These are phyloP conservation scores for Hanseniaspora nectarophila DNA, from an alignment of 805 yeast species.

Conservation along the genomic window DNA sequence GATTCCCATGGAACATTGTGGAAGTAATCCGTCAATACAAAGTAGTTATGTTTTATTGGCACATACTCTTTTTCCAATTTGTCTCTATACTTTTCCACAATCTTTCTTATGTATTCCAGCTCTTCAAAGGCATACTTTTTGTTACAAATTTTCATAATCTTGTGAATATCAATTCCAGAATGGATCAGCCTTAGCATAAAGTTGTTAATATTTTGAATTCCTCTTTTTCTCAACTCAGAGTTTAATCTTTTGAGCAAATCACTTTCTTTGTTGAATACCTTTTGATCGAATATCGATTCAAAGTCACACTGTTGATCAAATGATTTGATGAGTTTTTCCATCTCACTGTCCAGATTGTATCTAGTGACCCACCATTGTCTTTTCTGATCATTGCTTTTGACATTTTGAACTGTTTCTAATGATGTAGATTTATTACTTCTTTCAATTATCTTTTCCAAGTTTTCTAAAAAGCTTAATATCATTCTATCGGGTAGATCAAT, in stretches of 20 bases:
- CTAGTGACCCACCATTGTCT: slow-evolving; percentile 70
- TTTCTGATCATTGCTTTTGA: slow-evolving; percentile 48
- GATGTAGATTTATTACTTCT: slow-evolving; percentile 54
- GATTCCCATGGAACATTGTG: slow-evolving; percentile 87
- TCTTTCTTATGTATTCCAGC: neutral
- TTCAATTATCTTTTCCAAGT: slow-evolving; percentile 41
- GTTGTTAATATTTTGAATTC: neutral
- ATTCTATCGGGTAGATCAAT: neutral
- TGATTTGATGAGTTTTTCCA: slow-evolving; percentile 41
- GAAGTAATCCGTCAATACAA: slow-evolving; percentile 57
- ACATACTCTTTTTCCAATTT: neutral
- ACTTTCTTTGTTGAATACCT: slow-evolving; percentile 20
- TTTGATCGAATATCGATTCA: slow-evolving; percentile 57
- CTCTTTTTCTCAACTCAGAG: neutral
- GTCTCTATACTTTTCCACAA: neutral
- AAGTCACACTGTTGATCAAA: slow-evolving; percentile 56
- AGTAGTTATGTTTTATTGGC: slow-evolving; percentile 42
- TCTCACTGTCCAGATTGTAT: slow-evolving; percentile 44
- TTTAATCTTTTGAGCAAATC: neutral
- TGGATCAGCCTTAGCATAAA: slow-evolving; percentile 5
- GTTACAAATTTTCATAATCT: neutral
- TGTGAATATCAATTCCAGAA: neutral
- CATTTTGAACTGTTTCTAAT: slow-evolving; percentile 38
- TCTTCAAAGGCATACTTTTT: neutral
- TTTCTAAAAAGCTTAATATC: slow-evolving; percentile 30